Percentiles rank a stretch among this genome's conserved stretches.
Conservation (phyloP, 169 alveolate genomes). For the Eimeria falciformis region DNA sequence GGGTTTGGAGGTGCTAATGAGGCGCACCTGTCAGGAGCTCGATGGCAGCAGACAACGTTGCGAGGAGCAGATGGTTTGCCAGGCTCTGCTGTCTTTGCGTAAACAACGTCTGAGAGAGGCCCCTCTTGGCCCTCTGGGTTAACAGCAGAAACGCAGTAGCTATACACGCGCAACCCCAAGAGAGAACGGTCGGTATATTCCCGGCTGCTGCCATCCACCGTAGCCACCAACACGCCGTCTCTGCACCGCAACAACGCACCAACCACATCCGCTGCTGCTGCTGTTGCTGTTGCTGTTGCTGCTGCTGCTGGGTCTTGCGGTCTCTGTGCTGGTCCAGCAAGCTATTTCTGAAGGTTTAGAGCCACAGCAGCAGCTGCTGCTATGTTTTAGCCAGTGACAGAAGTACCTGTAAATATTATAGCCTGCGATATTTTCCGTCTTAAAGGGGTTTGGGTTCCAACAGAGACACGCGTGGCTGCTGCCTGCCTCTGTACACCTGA, state of each 20-base stretch:
- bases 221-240: slow-evolving; percentile 26
- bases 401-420: neutral
- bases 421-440: neutral
- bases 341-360: neutral
- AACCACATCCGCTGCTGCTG: neutral
- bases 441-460: slow-evolving; percentile 45
- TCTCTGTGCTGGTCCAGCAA: neutral
- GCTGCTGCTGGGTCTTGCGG: neutral
- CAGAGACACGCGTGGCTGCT: slow-evolving; percentile 27
- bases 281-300: neutral
- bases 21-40: neutral
- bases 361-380: neutral
- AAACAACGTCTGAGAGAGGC: neutral
- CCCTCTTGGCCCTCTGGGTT: slow-evolving; percentile 41
- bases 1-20: neutral
- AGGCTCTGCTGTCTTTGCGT: slow-evolving; percentile 55
- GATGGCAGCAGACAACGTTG: slow-evolving; percentile 6
- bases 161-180: slow-evolving; percentile 9
- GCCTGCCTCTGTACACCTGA: slow-evolving; percentile 29
- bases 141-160: slow-evolving; percentile 8
- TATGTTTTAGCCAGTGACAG: neutral
- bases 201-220: neutral
- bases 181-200: slow-evolving; percentile 12
- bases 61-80: slow-evolving; percentile 65
- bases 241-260: slow-evolving; percentile 6